Evolutionary conservation across 2,329 filamentous ascomycete species (phyloP).

Genomic region (Colletotrichum eremochloae): DNA sequence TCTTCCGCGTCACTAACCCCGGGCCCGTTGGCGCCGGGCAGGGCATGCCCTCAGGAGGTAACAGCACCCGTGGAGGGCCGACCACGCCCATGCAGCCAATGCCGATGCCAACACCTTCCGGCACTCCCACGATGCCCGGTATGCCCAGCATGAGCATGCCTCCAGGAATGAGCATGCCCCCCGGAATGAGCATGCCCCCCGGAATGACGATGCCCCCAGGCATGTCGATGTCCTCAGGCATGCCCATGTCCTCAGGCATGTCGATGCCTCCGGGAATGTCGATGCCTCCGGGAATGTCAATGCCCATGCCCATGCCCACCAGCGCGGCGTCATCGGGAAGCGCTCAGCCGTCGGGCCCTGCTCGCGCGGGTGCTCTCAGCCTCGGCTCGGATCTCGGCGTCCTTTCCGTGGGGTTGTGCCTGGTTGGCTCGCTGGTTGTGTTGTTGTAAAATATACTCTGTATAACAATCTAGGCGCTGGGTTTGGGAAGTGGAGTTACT

Average conservation of each 20-base stretch:
- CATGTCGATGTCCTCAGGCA: constrained; percentile 29
- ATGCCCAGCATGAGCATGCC: constrained; percentile 35
- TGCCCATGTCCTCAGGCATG: constrained; percentile 30
- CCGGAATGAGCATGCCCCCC: constrained; percentile 22
- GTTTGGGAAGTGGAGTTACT: not conserved
- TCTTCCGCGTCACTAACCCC: constrained; percentile 55
- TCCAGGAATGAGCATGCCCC: constrained; percentile 28
- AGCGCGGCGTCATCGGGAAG: constrained; percentile 19
- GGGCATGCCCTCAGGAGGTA: constrained; percentile 29
- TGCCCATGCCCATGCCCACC: constrained; percentile 30
- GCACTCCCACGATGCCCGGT: constrained; percentile 28
- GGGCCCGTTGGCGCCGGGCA: constrained; percentile 42
- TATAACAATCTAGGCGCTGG: not conserved
- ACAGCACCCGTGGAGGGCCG: constrained; percentile 15
- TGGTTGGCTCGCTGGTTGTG: constrained; percentile 22
- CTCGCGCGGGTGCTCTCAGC: constrained; percentile 10
- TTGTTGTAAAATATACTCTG: constrained; percentile 10
- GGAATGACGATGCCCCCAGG: constrained; percentile 28
- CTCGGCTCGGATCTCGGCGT: constrained; percentile 12
- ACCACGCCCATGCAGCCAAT: constrained; percentile 9
- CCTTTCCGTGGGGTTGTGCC: constrained; percentile 18
- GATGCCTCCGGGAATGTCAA: constrained; percentile 20
- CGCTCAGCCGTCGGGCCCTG: constrained; percentile 32
- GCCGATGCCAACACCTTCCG: constrained; percentile 11
- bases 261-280: constrained; percentile 12